These are phyloP conservation scores for Conoideocrella luteorostrata DNA, from an alignment of 2,329 filamentous ascomycete genomes.

Conservation along the genomic window DNA sequence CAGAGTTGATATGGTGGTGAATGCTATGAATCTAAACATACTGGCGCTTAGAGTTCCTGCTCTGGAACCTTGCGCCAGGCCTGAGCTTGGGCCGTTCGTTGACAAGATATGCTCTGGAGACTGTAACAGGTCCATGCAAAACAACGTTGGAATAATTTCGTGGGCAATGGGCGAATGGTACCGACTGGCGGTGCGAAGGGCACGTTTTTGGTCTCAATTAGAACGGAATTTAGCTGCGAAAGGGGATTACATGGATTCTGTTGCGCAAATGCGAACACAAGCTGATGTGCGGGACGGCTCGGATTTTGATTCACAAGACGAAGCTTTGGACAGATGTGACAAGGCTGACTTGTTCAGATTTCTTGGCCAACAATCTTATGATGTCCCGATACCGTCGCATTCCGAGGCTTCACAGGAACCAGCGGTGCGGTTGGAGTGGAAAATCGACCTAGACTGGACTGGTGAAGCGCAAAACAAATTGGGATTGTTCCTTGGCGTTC, in stretches of 20 bases:
- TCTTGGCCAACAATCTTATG: conserved; percentile 45
- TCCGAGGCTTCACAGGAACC: conserved; percentile 28
- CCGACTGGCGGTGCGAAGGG: conserved; percentile 52
- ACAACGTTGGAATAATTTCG: conserved; percentile 53
- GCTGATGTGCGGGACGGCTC: conserved; percentile 16
- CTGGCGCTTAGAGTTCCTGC: conserved; percentile 44
- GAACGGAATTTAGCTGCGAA: conserved; percentile 37
- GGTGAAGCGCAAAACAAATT: conserved; percentile 60
- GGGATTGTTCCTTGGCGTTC: conserved; percentile 47
- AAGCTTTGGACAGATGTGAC: conserved; percentile 10
- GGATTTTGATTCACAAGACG: conserved; percentile 16
- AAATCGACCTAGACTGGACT: conserved; percentile 63
- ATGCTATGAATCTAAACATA: conserved; percentile 46
- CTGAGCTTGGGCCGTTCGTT: conserved; percentile 52
- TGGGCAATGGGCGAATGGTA: conserved; percentile 68
- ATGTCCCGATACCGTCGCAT: conserved; percentile 33
- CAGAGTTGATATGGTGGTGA: conserved; percentile 51
- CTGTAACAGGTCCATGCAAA: conserved; percentile 39
- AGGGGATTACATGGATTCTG: conserved; percentile 19
- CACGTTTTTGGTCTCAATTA: conserved; percentile 55
- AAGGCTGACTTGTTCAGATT: conserved; percentile 44
- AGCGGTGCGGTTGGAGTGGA: conserved; percentile 53
- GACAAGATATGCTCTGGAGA: conserved; percentile 32
- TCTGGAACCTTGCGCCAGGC: conserved; percentile 51
- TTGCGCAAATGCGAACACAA: conserved; percentile 18